Conservation (phyloP, 75 land plant species). For the Pseudotsuga menziesii region DNA sequence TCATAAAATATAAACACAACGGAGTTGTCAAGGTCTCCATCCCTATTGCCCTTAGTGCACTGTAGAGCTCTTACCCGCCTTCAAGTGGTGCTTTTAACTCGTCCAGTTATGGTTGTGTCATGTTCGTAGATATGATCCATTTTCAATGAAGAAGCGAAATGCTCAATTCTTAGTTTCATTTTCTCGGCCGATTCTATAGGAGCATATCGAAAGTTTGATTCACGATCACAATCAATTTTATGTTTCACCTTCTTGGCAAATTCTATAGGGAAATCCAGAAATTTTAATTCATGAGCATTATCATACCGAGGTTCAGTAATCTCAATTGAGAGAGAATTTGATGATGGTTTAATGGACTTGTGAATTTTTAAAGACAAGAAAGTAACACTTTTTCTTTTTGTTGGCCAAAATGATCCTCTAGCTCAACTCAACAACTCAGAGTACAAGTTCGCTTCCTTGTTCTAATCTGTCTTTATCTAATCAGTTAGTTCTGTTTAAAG, state of each 20-base stretch:
- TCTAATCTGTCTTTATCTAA: no score
- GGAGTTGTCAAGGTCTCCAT: no score
- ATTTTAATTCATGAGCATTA: neutral
- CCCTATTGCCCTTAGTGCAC: no score
- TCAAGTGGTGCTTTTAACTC: no score
- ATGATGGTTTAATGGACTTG: slow-evolving; percentile 2
- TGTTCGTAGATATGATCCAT: neutral
- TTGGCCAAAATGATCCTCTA: slow-evolving; percentile 4
- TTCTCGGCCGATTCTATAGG: neutral
- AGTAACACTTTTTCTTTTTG: slow-evolving; percentile 4
- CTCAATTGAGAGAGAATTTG: neutral
- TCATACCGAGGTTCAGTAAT: neutral
- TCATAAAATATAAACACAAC: no score
- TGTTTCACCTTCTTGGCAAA: neutral
- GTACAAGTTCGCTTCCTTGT: no score
- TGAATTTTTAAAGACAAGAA: neutral
- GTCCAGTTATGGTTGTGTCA: neutral
- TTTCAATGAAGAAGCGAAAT: slow-evolving; percentile 2
- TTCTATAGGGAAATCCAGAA: neutral
- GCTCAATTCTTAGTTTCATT: neutral
- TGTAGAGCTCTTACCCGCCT: no score
- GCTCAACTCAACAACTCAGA: no score
- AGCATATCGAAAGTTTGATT: neutral
- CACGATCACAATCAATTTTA: neutral
- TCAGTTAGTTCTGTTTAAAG: no score